phyloP scores from a whole-genome alignment of 768 basidiomycete species.

The Daedalea quercina region DNA sequence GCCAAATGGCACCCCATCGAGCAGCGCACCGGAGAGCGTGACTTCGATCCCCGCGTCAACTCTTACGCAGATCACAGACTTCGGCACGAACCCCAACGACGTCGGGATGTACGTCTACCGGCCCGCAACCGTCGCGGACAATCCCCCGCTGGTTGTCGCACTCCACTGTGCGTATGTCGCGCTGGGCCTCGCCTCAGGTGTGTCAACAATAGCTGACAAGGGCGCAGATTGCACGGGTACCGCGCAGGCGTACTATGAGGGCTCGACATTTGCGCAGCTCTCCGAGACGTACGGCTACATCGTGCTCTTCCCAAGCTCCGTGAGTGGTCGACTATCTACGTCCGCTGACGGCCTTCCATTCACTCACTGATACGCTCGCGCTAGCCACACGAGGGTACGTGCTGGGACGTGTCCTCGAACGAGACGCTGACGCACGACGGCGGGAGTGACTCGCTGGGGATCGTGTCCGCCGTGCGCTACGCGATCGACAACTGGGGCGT shows the following conservation, averaged over 20 bases:
- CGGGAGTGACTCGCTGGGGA: conserved; percentile 48
- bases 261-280: conserved; percentile 42
- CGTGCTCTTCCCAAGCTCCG: conserved; percentile 35
- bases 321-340: background rate
- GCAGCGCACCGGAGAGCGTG: conserved; percentile 8
- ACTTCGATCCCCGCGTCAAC: conserved; percentile 14
- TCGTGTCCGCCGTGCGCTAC: conserved; percentile 40
- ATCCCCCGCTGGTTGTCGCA: conserved; percentile 40
- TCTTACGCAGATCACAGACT: conserved; percentile 33
- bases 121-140: conserved; percentile 20
- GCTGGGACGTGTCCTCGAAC: conserved; percentile 47
- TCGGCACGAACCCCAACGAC: conserved; percentile 47
- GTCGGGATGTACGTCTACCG: conserved; percentile 38
- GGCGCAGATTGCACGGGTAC: conserved; percentile 36
- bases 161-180: conserved; percentile 29
- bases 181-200: too few relatives aligned
- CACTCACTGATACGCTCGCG: too few relatives aligned
- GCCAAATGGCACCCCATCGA: conserved; percentile 4
- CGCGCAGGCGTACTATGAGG: conserved; percentile 43
- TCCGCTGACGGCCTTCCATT: background rate
- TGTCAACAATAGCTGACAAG: background rate
- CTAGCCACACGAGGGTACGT: conserved; percentile 29
- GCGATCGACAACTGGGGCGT: conserved; percentile 43
- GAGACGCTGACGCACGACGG: conserved; percentile 48
- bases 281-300: conserved; percentile 44